A percentile compares a stretch with the other conserved stretches of the same genome.
phyloP scores from a whole-genome alignment of 176 grass and related monocot genomes.

The Triticum turgidum region DNA sequence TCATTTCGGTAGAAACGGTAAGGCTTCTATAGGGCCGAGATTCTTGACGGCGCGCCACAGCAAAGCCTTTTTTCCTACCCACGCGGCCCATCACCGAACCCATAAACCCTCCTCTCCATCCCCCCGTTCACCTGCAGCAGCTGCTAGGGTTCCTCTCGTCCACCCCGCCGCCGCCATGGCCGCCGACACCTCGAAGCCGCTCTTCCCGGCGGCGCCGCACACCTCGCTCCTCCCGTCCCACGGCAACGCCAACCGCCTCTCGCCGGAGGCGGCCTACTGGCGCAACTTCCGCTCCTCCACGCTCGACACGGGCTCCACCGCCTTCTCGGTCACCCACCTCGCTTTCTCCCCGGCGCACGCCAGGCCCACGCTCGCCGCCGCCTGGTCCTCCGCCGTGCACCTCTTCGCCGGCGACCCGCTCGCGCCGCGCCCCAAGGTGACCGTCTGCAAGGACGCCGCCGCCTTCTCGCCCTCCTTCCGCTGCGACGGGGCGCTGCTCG shows the following conservation, averaged over 20 bases:
- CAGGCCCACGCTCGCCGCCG: slow-evolving; percentile 48
- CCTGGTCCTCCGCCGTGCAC: slow-evolving; percentile 53
- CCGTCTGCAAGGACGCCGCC: slow-evolving; percentile 59
- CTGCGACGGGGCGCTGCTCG: slow-evolving; percentile 76
- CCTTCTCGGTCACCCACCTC: slow-evolving; percentile 68
- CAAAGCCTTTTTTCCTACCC: background rate
- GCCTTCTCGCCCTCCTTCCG: slow-evolving; percentile 84
- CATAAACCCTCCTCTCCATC: background rate
- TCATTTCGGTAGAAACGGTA: no score
- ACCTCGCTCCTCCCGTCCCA: slow-evolving; percentile 34
- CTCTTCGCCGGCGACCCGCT: slow-evolving; percentile 58
- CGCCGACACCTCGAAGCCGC: slow-evolving; percentile 44
- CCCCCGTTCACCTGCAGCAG: background rate
- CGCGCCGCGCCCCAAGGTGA: slow-evolving; percentile 27
- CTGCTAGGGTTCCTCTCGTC: slow-evolving; percentile 24
- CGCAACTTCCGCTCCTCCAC: slow-evolving; percentile 67
- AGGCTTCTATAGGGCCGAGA: no score
- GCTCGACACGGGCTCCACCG: slow-evolving; percentile 42
- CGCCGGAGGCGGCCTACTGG: slow-evolving; percentile 68
- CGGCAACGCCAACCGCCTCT: slow-evolving; percentile 24
- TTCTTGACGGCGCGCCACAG: no score
- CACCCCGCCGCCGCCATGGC: slow-evolving; percentile 31
- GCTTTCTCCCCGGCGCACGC: slow-evolving; percentile 52
- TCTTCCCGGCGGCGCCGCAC: slow-evolving; percentile 49
- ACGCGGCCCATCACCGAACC: background rate